Evolutionary conservation across 2,329 filamentous ascomycete genomes (phyloP).

Genomic region (Mycosphaerella sp.): DNA sequence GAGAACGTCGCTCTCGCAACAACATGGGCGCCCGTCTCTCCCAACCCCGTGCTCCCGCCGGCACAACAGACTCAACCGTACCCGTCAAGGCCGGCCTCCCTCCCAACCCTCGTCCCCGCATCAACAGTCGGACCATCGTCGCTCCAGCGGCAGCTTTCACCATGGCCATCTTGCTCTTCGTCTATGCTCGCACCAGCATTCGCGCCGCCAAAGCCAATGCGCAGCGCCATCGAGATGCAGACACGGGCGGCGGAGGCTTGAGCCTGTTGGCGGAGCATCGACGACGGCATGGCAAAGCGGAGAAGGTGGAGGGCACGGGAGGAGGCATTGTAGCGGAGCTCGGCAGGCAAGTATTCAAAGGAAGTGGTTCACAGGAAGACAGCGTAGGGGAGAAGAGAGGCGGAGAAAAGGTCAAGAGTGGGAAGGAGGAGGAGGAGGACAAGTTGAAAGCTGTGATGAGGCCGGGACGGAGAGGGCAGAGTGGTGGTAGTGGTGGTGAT

Average conservation of each 20-base stretch:
- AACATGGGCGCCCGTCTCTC: slow-evolving; percentile 45
- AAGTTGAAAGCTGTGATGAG: slow-evolving; percentile 8
- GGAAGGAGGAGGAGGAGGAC: slow-evolving; percentile 3
- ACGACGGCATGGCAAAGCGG: slow-evolving; percentile 47
- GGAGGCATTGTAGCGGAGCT: slow-evolving; percentile 33
- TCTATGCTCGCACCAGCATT: slow-evolving; percentile 60
- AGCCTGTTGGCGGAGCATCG: slow-evolving; percentile 47
- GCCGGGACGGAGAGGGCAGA: slow-evolving; percentile 1
- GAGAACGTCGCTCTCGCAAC: not conserved
- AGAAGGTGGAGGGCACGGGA: slow-evolving; percentile 42
- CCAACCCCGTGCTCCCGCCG: slow-evolving; percentile 39
- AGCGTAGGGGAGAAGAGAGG: slow-evolving; percentile 6
- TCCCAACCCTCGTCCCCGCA: slow-evolving; percentile 23
- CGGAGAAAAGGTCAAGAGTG: not conserved
- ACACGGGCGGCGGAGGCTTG: slow-evolving; percentile 49
- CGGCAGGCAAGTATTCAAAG: slow-evolving; percentile 25
- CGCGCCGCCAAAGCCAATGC: slow-evolving; percentile 61
- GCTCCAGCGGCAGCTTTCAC: slow-evolving; percentile 57
- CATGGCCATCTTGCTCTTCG: slow-evolving; percentile 55
- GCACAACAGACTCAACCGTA: slow-evolving; percentile 38
- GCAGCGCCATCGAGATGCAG: slow-evolving; percentile 51
- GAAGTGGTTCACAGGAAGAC: slow-evolving; percentile 24
- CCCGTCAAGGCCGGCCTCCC: slow-evolving; percentile 30
- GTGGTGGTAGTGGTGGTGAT: not conserved
- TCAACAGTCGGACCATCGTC: slow-evolving; percentile 43